phyloP scores from a whole-genome alignment of 306 rosid species.

The Fragaria vesca region DNA sequence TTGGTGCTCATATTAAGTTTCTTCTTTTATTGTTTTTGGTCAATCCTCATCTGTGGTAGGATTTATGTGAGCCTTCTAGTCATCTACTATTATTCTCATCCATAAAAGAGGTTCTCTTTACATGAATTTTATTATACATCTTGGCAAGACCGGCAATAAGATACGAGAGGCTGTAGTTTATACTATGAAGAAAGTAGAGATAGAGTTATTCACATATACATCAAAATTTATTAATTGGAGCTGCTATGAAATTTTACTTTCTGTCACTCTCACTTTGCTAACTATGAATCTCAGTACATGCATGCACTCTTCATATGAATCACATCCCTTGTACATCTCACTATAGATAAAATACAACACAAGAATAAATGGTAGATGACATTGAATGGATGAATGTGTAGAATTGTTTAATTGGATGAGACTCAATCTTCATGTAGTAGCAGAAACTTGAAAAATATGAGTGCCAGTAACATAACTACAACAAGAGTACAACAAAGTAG shows the following conservation, averaged over 20 bases:
- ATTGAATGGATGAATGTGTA: too few relatives aligned
- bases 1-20: background rate
- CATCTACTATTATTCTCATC: background rate
- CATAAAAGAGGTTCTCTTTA: background rate
- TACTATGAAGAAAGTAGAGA: background rate
- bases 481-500: too few relatives aligned
- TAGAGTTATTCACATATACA: slow-evolving; percentile 4
- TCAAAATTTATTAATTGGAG: background rate
- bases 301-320: background rate
- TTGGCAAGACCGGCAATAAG: too few relatives aligned
- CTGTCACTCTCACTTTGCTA: background rate
- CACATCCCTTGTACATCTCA: background rate
- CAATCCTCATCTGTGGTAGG: background rate
- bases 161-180: background rate
- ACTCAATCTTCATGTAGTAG: too few relatives aligned
- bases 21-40: background rate
- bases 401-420: too few relatives aligned
- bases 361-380: background rate
- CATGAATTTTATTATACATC: background rate
- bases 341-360: background rate
- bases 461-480: too few relatives aligned
- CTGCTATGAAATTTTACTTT: background rate
- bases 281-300: background rate
- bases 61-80: background rate
- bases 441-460: too few relatives aligned